phyloP scores from a whole-genome alignment of 2,329 filamentous ascomycete species.

The Bipolaris victoriae region DNA sequence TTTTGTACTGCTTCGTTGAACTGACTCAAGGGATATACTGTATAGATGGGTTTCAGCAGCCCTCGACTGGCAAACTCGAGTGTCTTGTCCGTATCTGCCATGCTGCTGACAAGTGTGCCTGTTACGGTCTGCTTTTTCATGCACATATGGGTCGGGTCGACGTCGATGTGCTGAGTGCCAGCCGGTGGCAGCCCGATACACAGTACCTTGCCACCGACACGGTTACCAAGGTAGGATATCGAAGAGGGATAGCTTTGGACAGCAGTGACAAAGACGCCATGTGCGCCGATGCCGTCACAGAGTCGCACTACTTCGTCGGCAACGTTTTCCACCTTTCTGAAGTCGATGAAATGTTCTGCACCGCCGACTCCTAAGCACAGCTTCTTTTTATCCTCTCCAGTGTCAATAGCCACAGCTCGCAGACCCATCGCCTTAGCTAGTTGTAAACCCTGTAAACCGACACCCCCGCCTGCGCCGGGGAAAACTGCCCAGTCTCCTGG shows the following conservation, averaged over 20 bases:
- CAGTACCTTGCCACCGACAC: conserved; percentile 60
- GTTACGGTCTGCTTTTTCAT: conserved; percentile 46
- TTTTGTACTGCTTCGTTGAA: conserved; percentile 60
- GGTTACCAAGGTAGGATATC: conserved; percentile 48
- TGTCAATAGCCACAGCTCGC: conserved; percentile 46
- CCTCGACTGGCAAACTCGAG: conserved; percentile 59
- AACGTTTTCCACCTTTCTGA: conserved; percentile 42
- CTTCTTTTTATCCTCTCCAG: conserved; percentile 45
- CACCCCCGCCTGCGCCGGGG: conserved; percentile 61
- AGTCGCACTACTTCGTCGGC: conserved; percentile 43
- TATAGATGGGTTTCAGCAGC: conserved; percentile 57
- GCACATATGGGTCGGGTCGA: conserved; percentile 45
- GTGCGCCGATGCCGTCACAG: conserved; percentile 47
- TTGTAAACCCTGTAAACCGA: conserved; percentile 64
- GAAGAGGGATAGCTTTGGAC: conserved; percentile 41
- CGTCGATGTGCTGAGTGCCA: conserved; percentile 38
- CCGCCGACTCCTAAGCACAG: conserved; percentile 42
- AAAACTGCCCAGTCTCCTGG: conserved; percentile 63
- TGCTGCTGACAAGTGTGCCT: conserved; percentile 54
- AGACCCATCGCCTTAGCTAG: conserved; percentile 50
- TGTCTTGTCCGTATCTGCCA: conserved; percentile 56
- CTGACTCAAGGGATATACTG: conserved; percentile 55
- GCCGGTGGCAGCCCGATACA: conserved; percentile 55
- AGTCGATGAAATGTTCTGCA: conserved; percentile 49
- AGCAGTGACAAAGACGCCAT: conserved; percentile 50